A percentile compares a stretch with the other conserved stretches of the same genome.
phyloP scores from a whole-genome alignment of 2,329 filamentous ascomycete genomes.

The Claviceps sp. region DNA sequence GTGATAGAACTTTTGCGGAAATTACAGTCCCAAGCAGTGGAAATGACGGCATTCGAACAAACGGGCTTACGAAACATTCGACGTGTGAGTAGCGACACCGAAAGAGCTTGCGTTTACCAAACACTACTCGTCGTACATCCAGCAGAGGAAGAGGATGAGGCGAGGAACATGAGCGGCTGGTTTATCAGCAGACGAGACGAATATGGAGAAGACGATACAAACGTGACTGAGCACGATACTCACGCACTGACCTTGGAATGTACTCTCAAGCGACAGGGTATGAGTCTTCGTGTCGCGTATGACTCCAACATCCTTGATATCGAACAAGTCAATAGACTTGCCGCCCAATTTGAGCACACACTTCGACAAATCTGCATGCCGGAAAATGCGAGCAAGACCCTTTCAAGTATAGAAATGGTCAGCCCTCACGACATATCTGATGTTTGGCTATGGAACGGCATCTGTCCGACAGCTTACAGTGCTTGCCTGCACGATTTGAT shows the following conservation, averaged over 20 bases:
- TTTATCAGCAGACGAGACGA: neutral
- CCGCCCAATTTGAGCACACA: conserved; percentile 1
- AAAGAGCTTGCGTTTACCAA: conserved; percentile 7
- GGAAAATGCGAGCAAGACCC: neutral
- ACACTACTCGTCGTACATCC: conserved; percentile 10
- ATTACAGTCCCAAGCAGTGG: conserved; percentile 8
- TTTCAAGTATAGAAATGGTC: neutral
- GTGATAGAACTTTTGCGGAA: conserved; percentile 28
- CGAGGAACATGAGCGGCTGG: neutral
- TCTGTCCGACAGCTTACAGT: neutral
- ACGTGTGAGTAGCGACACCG: conserved; percentile 2
- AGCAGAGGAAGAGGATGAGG: neutral
- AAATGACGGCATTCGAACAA: conserved; percentile 9
- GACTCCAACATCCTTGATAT: neutral
- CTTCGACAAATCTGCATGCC: conserved; percentile 1
- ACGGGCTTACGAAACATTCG: conserved; percentile 8
- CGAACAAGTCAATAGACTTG: neutral
- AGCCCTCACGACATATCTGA: conserved; percentile 1
- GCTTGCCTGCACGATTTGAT: conserved; percentile 5
- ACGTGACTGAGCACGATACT: conserved; percentile 3
- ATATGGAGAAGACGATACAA: conserved; percentile 2
- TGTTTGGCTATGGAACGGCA: conserved; percentile 7
- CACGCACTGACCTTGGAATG: conserved; percentile 2
- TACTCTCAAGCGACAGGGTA: neutral
- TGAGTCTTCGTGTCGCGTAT: conserved; percentile 1